Percentiles rank a stretch among this genome's conserved stretches.
These are phyloP conservation scores for Ceratocystis smalleyi DNA, from an alignment of 2,329 filamentous ascomycete species.

Conservation along the genomic window DNA sequence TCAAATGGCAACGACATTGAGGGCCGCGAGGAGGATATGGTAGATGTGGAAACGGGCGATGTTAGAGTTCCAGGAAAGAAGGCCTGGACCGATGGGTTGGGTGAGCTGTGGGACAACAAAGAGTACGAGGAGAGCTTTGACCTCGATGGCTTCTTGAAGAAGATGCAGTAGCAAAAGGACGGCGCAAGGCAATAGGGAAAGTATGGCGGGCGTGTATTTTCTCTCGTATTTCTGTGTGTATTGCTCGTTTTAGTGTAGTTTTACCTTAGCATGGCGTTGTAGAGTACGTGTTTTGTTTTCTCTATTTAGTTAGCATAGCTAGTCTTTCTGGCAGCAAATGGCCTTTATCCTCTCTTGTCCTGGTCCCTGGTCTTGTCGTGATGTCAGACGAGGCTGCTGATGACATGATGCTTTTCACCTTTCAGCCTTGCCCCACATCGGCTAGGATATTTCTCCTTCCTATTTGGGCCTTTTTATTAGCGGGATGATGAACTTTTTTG, in stretches of 20 bases:
- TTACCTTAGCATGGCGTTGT: conserved; percentile 10
- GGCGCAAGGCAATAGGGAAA: not conserved
- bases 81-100: conserved; percentile 83
- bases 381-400: conserved; percentile 9
- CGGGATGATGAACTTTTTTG: not conserved
- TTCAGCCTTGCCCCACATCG: not conserved
- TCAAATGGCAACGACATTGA: conserved; percentile 30
- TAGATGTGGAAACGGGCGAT: conserved; percentile 82
- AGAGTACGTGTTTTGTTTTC: not conserved
- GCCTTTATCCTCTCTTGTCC: not conserved
- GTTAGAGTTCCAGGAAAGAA: conserved; percentile 96
- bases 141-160: conserved; percentile 85
- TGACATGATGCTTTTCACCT: not conserved
- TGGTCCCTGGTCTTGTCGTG: not conserved
- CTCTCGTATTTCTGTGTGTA: not conserved
- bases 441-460: not conserved
- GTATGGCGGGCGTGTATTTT: not conserved
- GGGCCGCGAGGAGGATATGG: conserved; percentile 67
- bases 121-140: conserved; percentile 99
- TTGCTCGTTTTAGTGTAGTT: conserved; percentile 6
- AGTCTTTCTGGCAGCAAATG: not conserved
- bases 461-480: not conserved
- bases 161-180: conserved; percentile 55
- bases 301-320: not conserved
- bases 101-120: conserved; percentile 90